Base-by-base conservation (phyloP, 441 rosid species). In the Populus hybrid region DNA sequence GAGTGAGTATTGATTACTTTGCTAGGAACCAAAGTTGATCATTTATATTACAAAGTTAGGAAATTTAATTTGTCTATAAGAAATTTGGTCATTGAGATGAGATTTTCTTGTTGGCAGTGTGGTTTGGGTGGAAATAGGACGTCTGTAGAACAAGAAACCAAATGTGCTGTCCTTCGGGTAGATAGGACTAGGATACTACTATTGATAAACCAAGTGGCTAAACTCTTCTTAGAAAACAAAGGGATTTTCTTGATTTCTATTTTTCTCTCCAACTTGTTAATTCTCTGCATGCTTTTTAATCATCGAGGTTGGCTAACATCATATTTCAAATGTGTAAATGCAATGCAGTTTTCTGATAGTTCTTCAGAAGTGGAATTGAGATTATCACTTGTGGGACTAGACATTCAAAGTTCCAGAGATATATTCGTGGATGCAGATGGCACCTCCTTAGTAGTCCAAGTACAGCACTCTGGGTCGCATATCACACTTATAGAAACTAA, bases 331-430 rank as follows among this genome's bases (percentile, higher is more conserved):
- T 42, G 6, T 50, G 21, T 36, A 38, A 75, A 73, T 74, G 14
- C 63, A 33, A 73, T 88, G 88, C 91, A 93, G 98, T 95, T 95
- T 84, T 81, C 83, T 18, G 98, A 93, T 81, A 87, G 88, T 69
- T 84, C 93, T 71, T 81, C 89, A 26, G 99, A 95, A 71, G 92
- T 95, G 84, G 99, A 95, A 78, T 74, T 95, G 75, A 90, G 89
- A 77, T 76, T 95, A 73, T 87, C 89, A 74, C 82, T 92, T 8
- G 86, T 83, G 18, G 78, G 80, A 59, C 84, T 81, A 31, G 92
- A 85, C 23, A 78, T 68, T 75, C 83, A 68, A 21, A 84, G 88
- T 73, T 82, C 97, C 14, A 91, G 81, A 83, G 93, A 95, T 82
- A 76, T 95, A 73, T 87, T 82, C 29, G 95, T 93, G 73, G 95